phyloP scores from a whole-genome alignment of 1,139 yeast genomes.

The Debaryomycetaceae sp. region DNA sequence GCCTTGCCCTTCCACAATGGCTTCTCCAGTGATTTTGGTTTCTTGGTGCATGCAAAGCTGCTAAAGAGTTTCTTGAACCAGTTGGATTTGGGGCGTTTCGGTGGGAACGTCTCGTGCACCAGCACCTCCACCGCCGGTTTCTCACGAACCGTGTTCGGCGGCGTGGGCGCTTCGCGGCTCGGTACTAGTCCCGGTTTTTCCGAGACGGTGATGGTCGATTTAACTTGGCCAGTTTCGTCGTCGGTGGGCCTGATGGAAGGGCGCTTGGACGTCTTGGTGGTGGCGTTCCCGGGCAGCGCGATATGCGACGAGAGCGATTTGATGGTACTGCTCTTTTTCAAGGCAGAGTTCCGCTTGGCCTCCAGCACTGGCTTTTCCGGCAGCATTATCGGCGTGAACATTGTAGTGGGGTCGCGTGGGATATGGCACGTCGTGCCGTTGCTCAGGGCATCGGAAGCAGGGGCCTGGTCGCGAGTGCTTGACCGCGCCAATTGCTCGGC shows the following conservation, averaged over 20 bases:
- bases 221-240: too few species aligned
- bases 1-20: slow-evolving; percentile 1
- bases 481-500: too few species aligned
- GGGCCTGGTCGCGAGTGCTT: too few species aligned
- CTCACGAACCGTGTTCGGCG: slow-evolving; percentile 15
- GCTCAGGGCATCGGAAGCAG: too few species aligned
- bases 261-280: too few species aligned
- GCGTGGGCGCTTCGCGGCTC: slow-evolving; percentile 34
- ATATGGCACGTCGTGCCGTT: too few species aligned
- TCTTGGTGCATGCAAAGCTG: slow-evolving; percentile 7
- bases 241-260: too few species aligned
- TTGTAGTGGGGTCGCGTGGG: too few species aligned
- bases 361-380: neutral
- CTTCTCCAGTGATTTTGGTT: slow-evolving; percentile 2
- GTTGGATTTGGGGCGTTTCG: slow-evolving; percentile 8
- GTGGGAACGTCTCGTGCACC: too few species aligned
- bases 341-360: neutral
- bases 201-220: too few species aligned
- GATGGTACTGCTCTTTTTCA: neutral
- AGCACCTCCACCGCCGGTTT: too few species aligned
- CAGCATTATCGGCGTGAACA: neutral
- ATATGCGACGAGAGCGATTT: neutral
- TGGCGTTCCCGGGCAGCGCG: too few species aligned
- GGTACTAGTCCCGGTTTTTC: slow-evolving; percentile 28
- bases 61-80: slow-evolving; percentile 32